Evolutionary conservation across 1,284 basidiomycete species (phyloP), one percentile per base, ranked within the genome.

Genomic region (Ceratobasidium sp.): DNA sequence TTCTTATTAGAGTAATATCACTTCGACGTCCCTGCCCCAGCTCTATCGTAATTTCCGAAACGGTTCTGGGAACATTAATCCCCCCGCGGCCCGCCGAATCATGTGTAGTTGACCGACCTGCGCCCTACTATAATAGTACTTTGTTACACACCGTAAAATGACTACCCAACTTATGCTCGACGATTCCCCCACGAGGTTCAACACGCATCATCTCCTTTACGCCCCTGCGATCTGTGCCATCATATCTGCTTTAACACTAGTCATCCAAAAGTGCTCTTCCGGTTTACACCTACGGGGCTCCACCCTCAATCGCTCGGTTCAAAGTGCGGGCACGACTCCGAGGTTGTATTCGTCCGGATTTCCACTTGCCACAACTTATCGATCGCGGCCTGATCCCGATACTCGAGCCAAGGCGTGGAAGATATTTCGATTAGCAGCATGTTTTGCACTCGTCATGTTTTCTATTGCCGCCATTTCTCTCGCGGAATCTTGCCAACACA

Each of bases 391-490:
- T 3, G 58, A 61, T n/a, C 58, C 58, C 27, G 41, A 43, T n/a
- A n/a, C 66, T 14, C 53, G 39, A 19, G 56, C 58, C 41, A 71
- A 51, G 13, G 19, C 49, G n/a, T 71, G 68, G 68, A 71, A 71
- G 37, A n/a, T 59, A 8, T 58, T 71, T 41, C 29, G 68, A 37
- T 43, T 71, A 8, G 68, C 27, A 6, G 29, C 56, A 31, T 71
- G 68, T 39, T 71, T 71, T 14, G 16, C 43, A 19, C 56, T 71
- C 13, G 9, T 71, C 24, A 43, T 51, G 24, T 24, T 71, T 14
- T 56, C 68, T 1, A 61, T 71, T 16, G 31, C 58, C 16, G 29
- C 43, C 7, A 43, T 61, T 43, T 54, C 54, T 7, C 41, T 71
- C 29, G 68, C 68, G n/a, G 56, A 61, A 22, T 14, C 56, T 4